Evolutionary conservation across 768 basidiomycete genomes (phyloP), one percentile per base, ranked within the genome.

Genomic region (Russula sp.): DNA sequence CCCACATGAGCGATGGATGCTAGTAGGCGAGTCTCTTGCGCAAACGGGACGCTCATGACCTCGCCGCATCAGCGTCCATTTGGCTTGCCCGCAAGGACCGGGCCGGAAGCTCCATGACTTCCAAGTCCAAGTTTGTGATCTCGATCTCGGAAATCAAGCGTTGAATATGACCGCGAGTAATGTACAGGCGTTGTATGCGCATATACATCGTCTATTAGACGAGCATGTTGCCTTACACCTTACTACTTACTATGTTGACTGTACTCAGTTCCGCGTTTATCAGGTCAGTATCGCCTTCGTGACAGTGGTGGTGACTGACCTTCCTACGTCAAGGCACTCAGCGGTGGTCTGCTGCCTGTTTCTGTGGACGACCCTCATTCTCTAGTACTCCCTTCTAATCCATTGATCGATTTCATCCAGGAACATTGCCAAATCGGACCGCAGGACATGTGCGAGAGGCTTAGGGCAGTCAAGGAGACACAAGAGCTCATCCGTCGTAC

Each of bases 1-100:
- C 95, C 90, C 93, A 97, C 95, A 97, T 98, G 49, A 43, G 51
- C 64, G 70, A 47, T 66, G 69, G 47, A 67, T 64, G 49, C 69
- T 34, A 56, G 36, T n/a, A 36, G 36, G 46, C 52, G 20, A 25
- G 43, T 42, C 48, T 52, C 46, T 22, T 41, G 20, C 20, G 41
- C 41, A 32, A 32, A 41, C 48, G 35, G 8, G 7, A 18, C 34
- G 16, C 8, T 14, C 43, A 56, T 35, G 20, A 9, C n/a, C n/a
- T n/a, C n/a, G n/a, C n/a, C n/a, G n/a, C n/a, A n/a, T 53, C 22
- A 29, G 25, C 35, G 50, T 18, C 20, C 3, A n/a, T 43, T 43
- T 9, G 45, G 32, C 5, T 32, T 34, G 32, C n/a, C 42, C 32
- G 32, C 36, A 1, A 38, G 56, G 35, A 47, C 22, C 56, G 56